Conservation (phyloP, 257 asterid species). For the Rehmannia glutinosa region DNA sequence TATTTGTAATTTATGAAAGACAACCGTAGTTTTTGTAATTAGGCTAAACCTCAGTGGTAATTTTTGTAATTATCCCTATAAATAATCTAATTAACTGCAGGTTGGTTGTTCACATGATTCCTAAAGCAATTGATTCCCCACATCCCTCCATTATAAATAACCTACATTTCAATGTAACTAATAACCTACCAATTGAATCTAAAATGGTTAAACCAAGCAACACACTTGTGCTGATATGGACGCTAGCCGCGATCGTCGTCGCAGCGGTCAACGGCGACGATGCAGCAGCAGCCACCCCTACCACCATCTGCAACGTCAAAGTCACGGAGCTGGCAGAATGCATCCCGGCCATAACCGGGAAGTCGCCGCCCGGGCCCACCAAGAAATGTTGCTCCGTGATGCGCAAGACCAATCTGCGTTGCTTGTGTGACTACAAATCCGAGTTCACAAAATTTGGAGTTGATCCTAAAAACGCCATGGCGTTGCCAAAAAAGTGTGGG, state of each 20-base stretch:
- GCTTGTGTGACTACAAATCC: constrained; percentile 42
- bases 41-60: too few relatives aligned
- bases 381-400: constrained; percentile 35
- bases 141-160: constrained; percentile 5
- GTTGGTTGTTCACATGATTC: too few relatives aligned
- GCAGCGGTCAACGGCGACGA: constrained; percentile 2
- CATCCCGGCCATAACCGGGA: constrained; percentile 48
- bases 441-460: constrained; percentile 28
- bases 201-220: constrained; percentile 13
- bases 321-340: constrained; percentile 40
- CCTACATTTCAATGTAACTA: background rate
- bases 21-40: too few relatives aligned
- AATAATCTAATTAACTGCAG: too few relatives aligned
- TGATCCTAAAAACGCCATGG: constrained; percentile 40
- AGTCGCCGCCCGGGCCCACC: constrained; percentile 37
- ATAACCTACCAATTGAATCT: too few relatives aligned
- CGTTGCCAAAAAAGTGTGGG: constrained; percentile 37
- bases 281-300: constrained; percentile 16
- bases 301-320: constrained; percentile 38
- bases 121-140: too few relatives aligned
- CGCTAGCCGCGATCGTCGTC: background rate
- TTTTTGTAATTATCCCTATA: too few relatives aligned
- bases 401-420: constrained; percentile 30
- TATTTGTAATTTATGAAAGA: too few relatives aligned
- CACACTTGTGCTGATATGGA: background rate